A percentile compares a stretch with the other conserved stretches of the same genome.
Conservation (phyloP, 208 protist genomes). For the Trypanosoma boissoni region DNA sequence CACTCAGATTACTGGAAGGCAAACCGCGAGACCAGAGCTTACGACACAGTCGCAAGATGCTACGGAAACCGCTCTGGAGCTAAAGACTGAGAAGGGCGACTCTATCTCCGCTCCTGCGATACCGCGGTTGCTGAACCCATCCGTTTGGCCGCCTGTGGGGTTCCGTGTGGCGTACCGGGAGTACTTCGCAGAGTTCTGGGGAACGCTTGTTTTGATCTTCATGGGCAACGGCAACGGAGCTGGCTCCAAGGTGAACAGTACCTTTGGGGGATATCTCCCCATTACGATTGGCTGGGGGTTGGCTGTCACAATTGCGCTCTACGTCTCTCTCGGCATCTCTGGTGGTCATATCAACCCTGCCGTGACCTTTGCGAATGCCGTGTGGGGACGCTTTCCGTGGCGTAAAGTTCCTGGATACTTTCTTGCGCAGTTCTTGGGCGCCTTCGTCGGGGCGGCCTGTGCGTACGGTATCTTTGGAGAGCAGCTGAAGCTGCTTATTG, state of each 20-base stretch:
- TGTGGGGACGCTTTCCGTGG: slow-evolving; percentile 41
- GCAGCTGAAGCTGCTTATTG: slow-evolving; percentile 21
- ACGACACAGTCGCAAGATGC: too few species aligned
- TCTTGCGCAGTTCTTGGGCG: slow-evolving; percentile 38
- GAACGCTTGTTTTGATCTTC: slow-evolving; percentile 47
- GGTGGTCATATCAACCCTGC: slow-evolving; percentile 55
- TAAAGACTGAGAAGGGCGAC: too few species aligned
- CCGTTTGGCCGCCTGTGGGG: slow-evolving; percentile 31
- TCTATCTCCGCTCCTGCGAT: too few species aligned
- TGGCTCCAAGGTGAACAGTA: slow-evolving; percentile 17
- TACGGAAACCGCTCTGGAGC: too few species aligned
- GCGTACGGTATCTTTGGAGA: slow-evolving; percentile 39
- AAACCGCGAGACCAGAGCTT: too few species aligned
- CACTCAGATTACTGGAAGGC: too few species aligned
- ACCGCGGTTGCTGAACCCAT: not conserved
- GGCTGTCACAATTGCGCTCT: slow-evolving; percentile 39
- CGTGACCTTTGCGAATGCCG: slow-evolving; percentile 45
- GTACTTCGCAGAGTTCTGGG: slow-evolving; percentile 53
- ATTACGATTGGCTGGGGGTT: slow-evolving; percentile 49
- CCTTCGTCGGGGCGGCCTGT: slow-evolving; percentile 32
- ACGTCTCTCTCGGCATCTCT: slow-evolving; percentile 40
- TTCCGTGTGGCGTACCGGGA: slow-evolving; percentile 34
- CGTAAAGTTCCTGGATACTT: slow-evolving; percentile 44
- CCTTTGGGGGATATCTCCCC: slow-evolving; percentile 21
- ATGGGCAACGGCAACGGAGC: slow-evolving; percentile 40